Conservation (phyloP, 805 yeast genomes). For the Pichia gijzeniarum region DNA sequence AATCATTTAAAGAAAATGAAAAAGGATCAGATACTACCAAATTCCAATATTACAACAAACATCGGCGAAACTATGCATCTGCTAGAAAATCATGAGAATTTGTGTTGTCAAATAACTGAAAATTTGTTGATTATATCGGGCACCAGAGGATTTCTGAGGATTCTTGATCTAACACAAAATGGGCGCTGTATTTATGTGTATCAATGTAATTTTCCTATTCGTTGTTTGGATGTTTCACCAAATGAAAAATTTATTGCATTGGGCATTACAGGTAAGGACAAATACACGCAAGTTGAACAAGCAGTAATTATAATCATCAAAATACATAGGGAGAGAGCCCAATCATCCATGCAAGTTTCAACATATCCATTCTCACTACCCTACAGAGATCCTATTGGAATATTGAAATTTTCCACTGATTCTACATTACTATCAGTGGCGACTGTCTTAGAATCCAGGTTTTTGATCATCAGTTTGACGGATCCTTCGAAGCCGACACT, state of each 20-base stretch:
- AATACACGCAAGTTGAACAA: conserved; percentile 61
- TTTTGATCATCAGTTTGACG: conserved; percentile 63
- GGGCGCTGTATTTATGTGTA: conserved; percentile 68
- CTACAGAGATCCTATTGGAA: conserved; percentile 76
- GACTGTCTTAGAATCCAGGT: conserved; percentile 71
- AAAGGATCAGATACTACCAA: conserved; percentile 19
- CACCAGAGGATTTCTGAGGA: conserved; percentile 62
- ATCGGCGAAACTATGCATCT: conserved; percentile 28
- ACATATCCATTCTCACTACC: conserved; percentile 58
- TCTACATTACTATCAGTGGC: conserved; percentile 70
- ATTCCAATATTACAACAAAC: conserved; percentile 25
- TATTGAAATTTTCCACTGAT: conserved; percentile 65
- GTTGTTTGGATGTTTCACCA: conserved; percentile 69
- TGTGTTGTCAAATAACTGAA: conserved; percentile 54
- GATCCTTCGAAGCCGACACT: conserved; percentile 59
- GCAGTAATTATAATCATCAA: conserved; percentile 60
- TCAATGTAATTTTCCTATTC: conserved; percentile 64
- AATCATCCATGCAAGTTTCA: conserved; percentile 15
- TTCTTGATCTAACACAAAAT: conserved; percentile 46
- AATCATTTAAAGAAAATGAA: conserved; percentile 31
- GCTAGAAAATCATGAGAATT: conserved; percentile 50
- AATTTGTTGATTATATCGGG: conserved; percentile 61
- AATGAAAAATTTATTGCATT: conserved; percentile 63
- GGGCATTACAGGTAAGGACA: conserved; percentile 77
- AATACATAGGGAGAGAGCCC: conserved; percentile 10